Evolutionary conservation across 441 rosid species (phyloP), one percentile per base, ranked within the genome.

Genomic region (Euphorbia schlechtendalii): DNA sequence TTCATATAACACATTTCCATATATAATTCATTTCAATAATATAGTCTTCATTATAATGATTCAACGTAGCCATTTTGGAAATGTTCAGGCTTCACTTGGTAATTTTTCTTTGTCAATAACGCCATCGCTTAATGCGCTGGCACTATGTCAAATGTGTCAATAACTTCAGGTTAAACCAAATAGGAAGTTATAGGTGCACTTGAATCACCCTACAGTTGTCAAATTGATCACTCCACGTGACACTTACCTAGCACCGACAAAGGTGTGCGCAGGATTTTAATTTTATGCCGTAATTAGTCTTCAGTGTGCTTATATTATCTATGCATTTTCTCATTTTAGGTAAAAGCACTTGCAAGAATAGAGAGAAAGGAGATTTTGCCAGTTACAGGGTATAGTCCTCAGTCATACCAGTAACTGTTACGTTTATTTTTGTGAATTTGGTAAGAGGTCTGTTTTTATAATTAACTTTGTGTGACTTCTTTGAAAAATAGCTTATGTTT

Each of bases 181-280:
- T n/a, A 25, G 69, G 59, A 59, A 59, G 34, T 55, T 74, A 61
- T 40, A 38, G 53, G 41, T 34, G 40, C 48, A 1, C 59, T 63
- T 53, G 25, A 64, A 53, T 69, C 70, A 49, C 73, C 68, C 60
- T 72, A 76, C 76, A 72, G 36, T 72, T 76, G 76, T 68, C 73
- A 22, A 61, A 52, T 49, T 68, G 68, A 56, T 66, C 20, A 27
- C 38, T 60, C 49, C 68, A 69, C 69, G 66, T 71, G 36, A 51
- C 68, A 36, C 61, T 65, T 21, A 52, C 54, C 14, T 60, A 61
- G 38, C 64, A 43, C 70, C 40, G 58, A 64, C 59, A 34, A 22
- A 71, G 67, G 18, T 56, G 56, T 43, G 61, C 36, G 9, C 22
- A 54, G 49, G 22, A 27, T 66, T 58, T 69, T 65, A 61, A 57